Percentiles rank a stretch among this genome's conserved stretches.
Evolutionary conservation across 768 basidiomycete species (phyloP).

Genomic region (Leucosporidium scottii): DNA sequence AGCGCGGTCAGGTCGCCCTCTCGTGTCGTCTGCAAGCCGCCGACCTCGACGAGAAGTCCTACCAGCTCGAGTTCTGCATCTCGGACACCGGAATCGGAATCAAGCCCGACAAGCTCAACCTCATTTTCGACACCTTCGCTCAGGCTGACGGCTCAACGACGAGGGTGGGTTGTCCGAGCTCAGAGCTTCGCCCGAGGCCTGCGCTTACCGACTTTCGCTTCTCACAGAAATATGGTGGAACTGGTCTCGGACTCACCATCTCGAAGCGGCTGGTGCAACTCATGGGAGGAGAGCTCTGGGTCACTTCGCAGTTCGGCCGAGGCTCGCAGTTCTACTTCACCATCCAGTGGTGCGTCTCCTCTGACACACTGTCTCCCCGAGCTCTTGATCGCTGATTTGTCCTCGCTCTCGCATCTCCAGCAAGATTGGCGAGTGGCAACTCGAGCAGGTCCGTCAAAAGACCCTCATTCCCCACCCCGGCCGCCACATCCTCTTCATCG

Average conservation of each 20-base stretch:
- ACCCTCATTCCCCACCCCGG: slow-evolving; percentile 71
- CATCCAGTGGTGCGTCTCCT: slow-evolving; percentile 52
- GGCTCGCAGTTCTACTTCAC: slow-evolving; percentile 97
- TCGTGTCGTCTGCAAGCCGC: slow-evolving; percentile 58
- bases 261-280: slow-evolving; percentile 93
- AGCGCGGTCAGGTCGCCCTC: slow-evolving; percentile 83
- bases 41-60: slow-evolving; percentile 62
- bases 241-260: slow-evolving; percentile 85
- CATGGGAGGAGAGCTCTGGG: slow-evolving; percentile 99
- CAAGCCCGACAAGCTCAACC: slow-evolving; percentile 91
- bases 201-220: background rate
- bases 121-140: slow-evolving; percentile 98
- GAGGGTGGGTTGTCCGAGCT: slow-evolving; percentile 51
- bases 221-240: slow-evolving; percentile 72
- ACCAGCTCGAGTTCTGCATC: slow-evolving; percentile 93
- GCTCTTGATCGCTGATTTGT: background rate
- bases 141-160: slow-evolving; percentile 99
- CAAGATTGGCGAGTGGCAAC: slow-evolving; percentile 65
- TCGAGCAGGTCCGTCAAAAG: slow-evolving; percentile 66
- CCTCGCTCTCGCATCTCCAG: background rate
- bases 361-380: background rate
- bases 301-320: slow-evolving; percentile 84
- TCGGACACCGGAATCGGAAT: slow-evolving; percentile 98
- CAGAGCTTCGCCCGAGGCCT: no score
- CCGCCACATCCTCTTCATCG: slow-evolving; percentile 83